Percentiles rank a stretch among this genome's conserved stretches.
phyloP scores from a whole-genome alignment of 768 basidiomycete species.

The Calocybe gangraenosa region DNA sequence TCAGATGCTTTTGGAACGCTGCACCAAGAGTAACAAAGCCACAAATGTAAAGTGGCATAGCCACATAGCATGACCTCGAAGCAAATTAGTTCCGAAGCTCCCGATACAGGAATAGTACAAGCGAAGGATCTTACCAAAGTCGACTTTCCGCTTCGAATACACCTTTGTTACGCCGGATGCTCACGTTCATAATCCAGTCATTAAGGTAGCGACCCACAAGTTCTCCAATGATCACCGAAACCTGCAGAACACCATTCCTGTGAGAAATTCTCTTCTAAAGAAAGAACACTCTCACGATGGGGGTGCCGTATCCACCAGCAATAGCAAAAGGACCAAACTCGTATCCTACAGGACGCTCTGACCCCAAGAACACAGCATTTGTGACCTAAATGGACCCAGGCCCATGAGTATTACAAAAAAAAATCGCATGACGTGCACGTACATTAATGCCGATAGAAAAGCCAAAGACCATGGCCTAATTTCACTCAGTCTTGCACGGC shows the following conservation, averaged over 20 bases:
- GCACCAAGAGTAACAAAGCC: constrained; percentile 53
- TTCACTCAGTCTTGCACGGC: not conserved
- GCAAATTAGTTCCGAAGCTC: not conserved
- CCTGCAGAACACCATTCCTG: constrained; percentile 13
- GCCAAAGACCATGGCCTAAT: constrained; percentile 25
- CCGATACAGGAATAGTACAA: not conserved
- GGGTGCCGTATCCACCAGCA: constrained; percentile 36
- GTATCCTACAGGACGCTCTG: constrained; percentile 25
- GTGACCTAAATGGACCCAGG: constrained; percentile 24
- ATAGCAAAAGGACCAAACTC: constrained; percentile 36
- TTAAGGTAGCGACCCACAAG: constrained; percentile 33
- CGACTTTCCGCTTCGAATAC: constrained; percentile 42
- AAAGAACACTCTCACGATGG: constrained; percentile 24
- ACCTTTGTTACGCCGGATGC: constrained; percentile 31
- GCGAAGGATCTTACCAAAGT: constrained; percentile 35
- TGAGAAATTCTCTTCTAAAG: not conserved
- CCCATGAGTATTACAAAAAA: not conserved
- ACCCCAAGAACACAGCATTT: constrained; percentile 20
- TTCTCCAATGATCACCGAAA: constrained; percentile 35
- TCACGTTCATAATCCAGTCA: constrained; percentile 29
- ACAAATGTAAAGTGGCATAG: constrained; percentile 46
- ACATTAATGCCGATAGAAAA: constrained; percentile 31
- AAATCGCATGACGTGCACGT: constrained; percentile 17
- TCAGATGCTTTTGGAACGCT: constrained; percentile 42
- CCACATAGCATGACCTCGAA: constrained; percentile 47